These are phyloP conservation scores for Cucumis hystrix DNA, from an alignment of 306 rosid genomes.

Conservation along the genomic window DNA sequence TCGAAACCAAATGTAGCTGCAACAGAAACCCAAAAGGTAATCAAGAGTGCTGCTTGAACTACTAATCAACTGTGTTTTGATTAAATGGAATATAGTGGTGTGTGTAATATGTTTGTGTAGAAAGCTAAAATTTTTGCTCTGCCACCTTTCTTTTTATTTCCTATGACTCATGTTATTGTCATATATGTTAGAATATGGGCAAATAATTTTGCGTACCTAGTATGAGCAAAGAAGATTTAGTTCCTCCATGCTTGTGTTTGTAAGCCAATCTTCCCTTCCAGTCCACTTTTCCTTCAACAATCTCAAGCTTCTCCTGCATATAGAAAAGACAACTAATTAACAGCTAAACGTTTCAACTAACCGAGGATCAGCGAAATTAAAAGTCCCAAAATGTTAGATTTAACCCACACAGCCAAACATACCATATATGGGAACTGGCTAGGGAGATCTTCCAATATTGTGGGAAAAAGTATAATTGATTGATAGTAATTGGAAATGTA, in stretches of 20 bases:
- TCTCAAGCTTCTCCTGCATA: constrained; percentile 38
- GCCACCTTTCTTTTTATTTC: not conserved
- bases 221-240: constrained; percentile 31
- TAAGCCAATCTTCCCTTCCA: constrained; percentile 85
- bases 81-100: not conserved
- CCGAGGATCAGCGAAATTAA: not conserved
- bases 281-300: constrained; percentile 70
- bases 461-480: not conserved
- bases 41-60: not conserved
- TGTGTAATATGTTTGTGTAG: not conserved
- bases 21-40: constrained; percentile 6
- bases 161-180: not conserved
- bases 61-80: not conserved
- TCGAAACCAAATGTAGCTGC: constrained; percentile 56
- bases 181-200: not conserved
- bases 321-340: not conserved
- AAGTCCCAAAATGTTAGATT: not conserved
- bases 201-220: constrained; percentile 23
- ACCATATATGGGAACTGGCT: not conserved
- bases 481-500: not conserved
- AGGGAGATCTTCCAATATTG: not conserved
- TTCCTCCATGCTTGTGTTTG: constrained; percentile 64
- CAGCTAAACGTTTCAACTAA: not conserved
- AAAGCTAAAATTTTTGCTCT: not conserved
- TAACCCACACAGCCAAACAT: not conserved